phyloP scores from a whole-genome alignment of 2,329 filamentous ascomycete genomes.

The Calycina herbarum region DNA sequence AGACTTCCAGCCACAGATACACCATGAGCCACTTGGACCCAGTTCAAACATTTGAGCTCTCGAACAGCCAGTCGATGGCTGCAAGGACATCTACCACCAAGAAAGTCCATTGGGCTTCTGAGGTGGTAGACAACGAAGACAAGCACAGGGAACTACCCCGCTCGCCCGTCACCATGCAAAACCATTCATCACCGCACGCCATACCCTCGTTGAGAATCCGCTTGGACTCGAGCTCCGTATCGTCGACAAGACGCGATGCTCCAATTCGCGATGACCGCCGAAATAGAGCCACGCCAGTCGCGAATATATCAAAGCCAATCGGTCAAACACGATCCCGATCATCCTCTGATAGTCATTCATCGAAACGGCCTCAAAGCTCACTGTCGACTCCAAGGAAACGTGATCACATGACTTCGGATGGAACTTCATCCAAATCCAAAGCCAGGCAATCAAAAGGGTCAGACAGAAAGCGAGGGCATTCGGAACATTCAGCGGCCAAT shows the following conservation, averaged over 20 bases:
- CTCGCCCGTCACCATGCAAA: background rate
- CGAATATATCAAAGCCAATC: conserved; percentile 15
- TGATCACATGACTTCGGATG: conserved; percentile 4
- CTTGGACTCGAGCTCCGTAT: background rate
- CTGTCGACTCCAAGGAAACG: background rate
- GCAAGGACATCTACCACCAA: conserved; percentile 6
- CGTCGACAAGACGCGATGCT: background rate
- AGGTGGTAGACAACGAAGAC: conserved; percentile 22
- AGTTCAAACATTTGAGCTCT: background rate
- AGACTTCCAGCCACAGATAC: conserved; percentile 4
- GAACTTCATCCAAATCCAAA: background rate
- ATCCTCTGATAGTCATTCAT: background rate
- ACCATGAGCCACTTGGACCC: background rate
- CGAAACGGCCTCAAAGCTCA: background rate
- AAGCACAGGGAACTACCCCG: background rate
- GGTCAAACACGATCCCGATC: background rate
- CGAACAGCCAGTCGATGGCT: background rate
- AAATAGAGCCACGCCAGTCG: background rate
- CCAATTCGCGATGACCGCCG: background rate
- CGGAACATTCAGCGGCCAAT: conserved; percentile 6
- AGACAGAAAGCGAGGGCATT: background rate
- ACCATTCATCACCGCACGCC: background rate
- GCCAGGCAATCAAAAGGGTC: background rate
- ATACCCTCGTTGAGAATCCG: background rate
- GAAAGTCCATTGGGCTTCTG: conserved; percentile 26